These are phyloP conservation scores for Chrysochromulina tobinii DNA, from an alignment of 78 protist genomes.

Conservation along the genomic window DNA sequence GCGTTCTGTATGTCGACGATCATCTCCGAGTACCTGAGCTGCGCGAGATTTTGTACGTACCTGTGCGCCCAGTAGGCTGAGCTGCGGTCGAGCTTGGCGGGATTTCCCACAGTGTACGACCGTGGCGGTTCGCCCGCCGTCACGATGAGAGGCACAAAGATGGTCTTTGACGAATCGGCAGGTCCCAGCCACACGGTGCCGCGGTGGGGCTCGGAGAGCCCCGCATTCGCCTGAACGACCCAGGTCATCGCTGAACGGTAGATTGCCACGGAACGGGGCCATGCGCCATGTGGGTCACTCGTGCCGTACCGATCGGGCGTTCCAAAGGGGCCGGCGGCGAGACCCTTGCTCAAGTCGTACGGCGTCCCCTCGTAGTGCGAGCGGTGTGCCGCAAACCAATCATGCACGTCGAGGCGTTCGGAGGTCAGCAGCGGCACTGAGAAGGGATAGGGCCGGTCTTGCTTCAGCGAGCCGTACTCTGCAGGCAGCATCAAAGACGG, in stretches of 20 bases:
- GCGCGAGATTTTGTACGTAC: background rate
- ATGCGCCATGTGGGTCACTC: background rate
- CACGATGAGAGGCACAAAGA: slow-evolving; percentile 28
- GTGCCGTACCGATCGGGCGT: slow-evolving; percentile 39
- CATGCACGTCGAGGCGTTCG: background rate
- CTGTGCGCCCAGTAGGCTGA: slow-evolving; percentile 20
- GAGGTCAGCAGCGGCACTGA: background rate
- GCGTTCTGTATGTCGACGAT: background rate
- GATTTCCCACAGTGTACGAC: background rate
- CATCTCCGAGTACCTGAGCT: background rate
- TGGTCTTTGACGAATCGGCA: slow-evolving; percentile 27
- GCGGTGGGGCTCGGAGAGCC: slow-evolving; percentile 15
- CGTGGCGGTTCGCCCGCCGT: background rate
- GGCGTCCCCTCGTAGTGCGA: slow-evolving; percentile 31
- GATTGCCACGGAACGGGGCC: slow-evolving; percentile 49
- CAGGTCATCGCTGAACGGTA: slow-evolving; percentile 31
- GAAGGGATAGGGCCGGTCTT: background rate
- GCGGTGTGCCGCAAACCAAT: background rate
- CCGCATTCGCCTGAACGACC: background rate
- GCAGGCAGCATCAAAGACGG: background rate
- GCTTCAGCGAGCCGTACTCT: background rate
- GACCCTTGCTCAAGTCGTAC: slow-evolving; percentile 47
- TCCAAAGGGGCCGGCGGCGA: slow-evolving; percentile 64
- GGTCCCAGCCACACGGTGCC: slow-evolving; percentile 55
- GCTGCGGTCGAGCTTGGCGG: background rate